Evolutionary conservation across 139 green algal species (phyloP).

Genomic region (Helicosporidium sp.): DNA sequence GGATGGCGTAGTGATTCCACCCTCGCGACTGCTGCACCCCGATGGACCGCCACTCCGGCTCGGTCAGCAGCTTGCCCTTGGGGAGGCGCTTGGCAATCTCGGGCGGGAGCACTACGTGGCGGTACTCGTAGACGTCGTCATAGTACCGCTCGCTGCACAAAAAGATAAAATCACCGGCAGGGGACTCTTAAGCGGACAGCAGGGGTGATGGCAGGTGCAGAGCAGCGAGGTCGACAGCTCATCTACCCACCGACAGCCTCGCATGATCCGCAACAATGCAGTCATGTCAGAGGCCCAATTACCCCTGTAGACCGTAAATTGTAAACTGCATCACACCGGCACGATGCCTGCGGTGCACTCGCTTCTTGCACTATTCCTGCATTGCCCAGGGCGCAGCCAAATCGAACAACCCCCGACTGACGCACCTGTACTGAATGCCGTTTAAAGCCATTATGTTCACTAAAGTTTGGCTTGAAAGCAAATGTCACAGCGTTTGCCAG

Average conservation of each 20-base stretch:
- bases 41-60: conserved; percentile 84
- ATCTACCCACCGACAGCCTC: too few species aligned
- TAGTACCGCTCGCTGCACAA: conserved; percentile 77
- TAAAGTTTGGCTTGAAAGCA: too few species aligned
- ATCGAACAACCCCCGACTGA: too few species aligned
- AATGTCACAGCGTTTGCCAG: neutral
- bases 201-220: neutral
- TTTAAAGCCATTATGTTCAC: conserved; percentile 18
- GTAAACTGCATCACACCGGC: too few species aligned
- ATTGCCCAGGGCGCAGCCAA: too few species aligned
- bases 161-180: neutral
- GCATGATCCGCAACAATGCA: too few species aligned
- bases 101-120: conserved; percentile 82
- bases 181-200: neutral
- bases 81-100: conserved; percentile 76
- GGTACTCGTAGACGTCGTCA: conserved; percentile 78
- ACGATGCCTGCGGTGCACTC: too few species aligned
- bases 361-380: neutral
- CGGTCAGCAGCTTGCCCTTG: conserved; percentile 72
- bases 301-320: too few species aligned
- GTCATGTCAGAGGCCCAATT: too few species aligned
- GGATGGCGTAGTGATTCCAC: conserved; percentile 59
- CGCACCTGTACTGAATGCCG: conserved; percentile 19
- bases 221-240: neutral
- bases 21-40: conserved; percentile 90